These are phyloP conservation scores for Chlorella sorokiniana DNA, from an alignment of 139 green algal species.

Conservation along the genomic window DNA sequence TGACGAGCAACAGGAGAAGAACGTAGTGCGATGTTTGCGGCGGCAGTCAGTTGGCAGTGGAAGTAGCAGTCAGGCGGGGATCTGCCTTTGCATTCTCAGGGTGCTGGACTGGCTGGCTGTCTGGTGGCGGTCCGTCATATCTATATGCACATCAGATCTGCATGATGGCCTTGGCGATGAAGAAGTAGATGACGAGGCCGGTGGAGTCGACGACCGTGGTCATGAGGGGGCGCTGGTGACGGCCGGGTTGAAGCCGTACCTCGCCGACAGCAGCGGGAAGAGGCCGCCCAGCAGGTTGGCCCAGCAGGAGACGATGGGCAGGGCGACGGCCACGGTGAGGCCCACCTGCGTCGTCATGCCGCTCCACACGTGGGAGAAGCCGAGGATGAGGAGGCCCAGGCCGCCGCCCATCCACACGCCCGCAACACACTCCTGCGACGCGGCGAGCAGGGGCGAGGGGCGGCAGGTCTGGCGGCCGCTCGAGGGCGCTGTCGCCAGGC, in stretches of 20 bases:
- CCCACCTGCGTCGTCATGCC: conserved; percentile 54
- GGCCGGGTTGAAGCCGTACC: conserved; percentile 64
- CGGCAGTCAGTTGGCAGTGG: no score
- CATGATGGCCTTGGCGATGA: conserved; percentile 51
- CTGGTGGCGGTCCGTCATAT: background rate
- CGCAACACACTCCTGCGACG: conserved; percentile 47
- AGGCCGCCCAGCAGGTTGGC: conserved; percentile 67
- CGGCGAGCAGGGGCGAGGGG: background rate
- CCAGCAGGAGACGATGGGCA: conserved; percentile 76
- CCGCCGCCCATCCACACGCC: conserved; percentile 61
- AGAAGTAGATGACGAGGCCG: conserved; percentile 76
- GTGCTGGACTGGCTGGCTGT: no score
- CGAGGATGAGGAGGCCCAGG: conserved; percentile 57
- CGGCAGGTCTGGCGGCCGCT: background rate
- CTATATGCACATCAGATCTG: conserved; percentile 11
- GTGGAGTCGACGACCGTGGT: conserved; percentile 52
- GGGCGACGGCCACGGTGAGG: conserved; percentile 57
- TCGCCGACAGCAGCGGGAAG: conserved; percentile 61
- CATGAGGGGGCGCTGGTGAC: conserved; percentile 75
- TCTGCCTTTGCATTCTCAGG: no score
- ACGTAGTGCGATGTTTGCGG: no score
- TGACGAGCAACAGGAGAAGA: no score
- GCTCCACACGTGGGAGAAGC: conserved; percentile 57
- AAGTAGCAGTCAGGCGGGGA: no score
- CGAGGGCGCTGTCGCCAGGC: background rate